Evolutionary conservation across 176 grass and related monocot species (phyloP).

Genomic region (Ampelocalamus luodianensis): DNA sequence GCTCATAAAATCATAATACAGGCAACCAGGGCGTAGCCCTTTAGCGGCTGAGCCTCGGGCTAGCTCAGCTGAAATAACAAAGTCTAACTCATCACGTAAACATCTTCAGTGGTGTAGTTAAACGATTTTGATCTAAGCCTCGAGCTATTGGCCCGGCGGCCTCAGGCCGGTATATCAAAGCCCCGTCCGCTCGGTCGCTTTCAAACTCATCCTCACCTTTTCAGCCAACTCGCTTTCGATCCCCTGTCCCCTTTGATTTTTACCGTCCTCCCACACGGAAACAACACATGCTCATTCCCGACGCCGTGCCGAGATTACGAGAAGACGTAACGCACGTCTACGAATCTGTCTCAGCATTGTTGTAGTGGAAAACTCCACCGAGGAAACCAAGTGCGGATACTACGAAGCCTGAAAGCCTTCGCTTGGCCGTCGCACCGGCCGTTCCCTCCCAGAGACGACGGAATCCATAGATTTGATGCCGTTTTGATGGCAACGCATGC

Average conservation of each 20-base stretch:
- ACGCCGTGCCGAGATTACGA: too few species aligned
- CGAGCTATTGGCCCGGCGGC: too few species aligned
- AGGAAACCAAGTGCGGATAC: background rate
- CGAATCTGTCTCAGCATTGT: background rate
- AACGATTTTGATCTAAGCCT: too few species aligned
- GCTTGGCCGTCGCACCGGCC: background rate
- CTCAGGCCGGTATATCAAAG: too few species aligned
- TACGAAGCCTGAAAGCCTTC: background rate
- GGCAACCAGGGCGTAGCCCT: too few species aligned
- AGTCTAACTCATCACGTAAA: too few species aligned
- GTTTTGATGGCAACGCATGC: background rate
- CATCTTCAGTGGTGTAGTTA: too few species aligned
- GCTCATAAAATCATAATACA: background rate
- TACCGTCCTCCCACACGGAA: background rate
- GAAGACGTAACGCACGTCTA: too few species aligned
- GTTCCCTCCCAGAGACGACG: background rate
- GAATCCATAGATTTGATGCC: background rate
- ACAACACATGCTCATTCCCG: background rate
- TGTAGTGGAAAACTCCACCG: too few species aligned
- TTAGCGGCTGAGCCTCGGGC: too few species aligned
- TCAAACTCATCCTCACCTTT: background rate
- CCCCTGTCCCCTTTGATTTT: background rate
- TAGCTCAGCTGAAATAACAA: too few species aligned
- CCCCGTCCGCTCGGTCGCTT: background rate
- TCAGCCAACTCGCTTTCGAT: background rate